Percentiles rank a stretch among this genome's conserved stretches.
Evolutionary conservation across 768 basidiomycete genomes (phyloP).

Genomic region (Calocybe cyanea): DNA sequence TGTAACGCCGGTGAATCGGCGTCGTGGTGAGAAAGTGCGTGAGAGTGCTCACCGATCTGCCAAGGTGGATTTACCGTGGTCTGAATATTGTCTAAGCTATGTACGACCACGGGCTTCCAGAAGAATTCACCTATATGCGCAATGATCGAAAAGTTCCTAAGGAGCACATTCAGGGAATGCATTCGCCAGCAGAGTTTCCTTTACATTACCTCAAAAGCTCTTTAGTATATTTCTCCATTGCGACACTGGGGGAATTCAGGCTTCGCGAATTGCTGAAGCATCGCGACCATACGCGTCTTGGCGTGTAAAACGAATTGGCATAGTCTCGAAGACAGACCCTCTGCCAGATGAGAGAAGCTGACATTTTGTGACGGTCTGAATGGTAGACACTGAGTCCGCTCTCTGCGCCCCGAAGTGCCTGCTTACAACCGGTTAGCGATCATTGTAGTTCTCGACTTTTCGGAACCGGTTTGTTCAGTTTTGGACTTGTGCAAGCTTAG

Average conservation of each 20-base stretch:
- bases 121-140: conserved; percentile 77
- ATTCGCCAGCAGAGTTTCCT: neutral
- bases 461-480: neutral
- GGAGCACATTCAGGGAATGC: neutral
- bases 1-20: neutral
- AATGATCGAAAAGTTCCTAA: conserved; percentile 92
- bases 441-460: neutral
- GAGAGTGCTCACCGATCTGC: conserved; percentile 61
- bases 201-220: conserved; percentile 70
- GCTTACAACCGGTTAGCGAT: neutral
- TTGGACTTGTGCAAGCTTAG: conserved; percentile 7
- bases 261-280: conserved; percentile 26
- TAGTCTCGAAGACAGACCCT: conserved; percentile 24
- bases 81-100: conserved; percentile 22
- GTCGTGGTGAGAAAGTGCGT: conserved; percentile 6
- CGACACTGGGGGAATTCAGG: neutral
- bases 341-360: conserved; percentile 29
- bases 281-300: conserved; percentile 13
- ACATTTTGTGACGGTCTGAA: conserved; percentile 1
- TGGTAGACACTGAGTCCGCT: neutral
- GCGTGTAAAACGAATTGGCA: conserved; percentile 7
- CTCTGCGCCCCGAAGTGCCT: neutral
- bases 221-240: conserved; percentile 62
- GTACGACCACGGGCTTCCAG: neutral
- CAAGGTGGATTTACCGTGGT: conserved; percentile 95